A percentile compares a stretch with the other conserved stretches of the same genome.
phyloP scores from a whole-genome alignment of 2,329 filamentous ascomycete genomes.

The Blastomyces silverae region DNA sequence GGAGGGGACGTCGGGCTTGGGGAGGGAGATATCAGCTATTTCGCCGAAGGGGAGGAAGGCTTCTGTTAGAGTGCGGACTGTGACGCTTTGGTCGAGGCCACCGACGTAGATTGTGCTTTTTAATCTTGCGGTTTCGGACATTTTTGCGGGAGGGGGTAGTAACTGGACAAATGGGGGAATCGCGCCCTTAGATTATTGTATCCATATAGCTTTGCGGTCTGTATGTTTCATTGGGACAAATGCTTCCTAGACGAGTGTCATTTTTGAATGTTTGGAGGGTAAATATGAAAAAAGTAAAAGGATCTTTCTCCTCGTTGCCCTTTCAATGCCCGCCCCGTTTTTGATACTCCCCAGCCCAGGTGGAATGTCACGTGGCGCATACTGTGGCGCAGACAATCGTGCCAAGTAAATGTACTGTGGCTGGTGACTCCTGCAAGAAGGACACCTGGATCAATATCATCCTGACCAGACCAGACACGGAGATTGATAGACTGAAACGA shows the following conservation, averaged over 20 bases:
- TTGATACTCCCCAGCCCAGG: background rate
- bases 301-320: background rate
- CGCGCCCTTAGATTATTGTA: background rate
- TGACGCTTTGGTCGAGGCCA: conserved; percentile 74
- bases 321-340: background rate
- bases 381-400: background rate
- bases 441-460: conserved; percentile 10
- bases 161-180: conserved; percentile 6
- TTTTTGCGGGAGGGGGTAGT: conserved; percentile 36
- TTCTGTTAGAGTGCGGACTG: conserved; percentile 67
- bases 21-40: conserved; percentile 82
- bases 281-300: background rate
- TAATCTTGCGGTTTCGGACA: conserved; percentile 75
- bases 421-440: conserved; percentile 5
- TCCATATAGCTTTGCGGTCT: background rate
- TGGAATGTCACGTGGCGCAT: background rate
- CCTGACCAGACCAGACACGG: background rate
- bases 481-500: background rate
- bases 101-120: conserved; percentile 92
- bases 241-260: background rate
- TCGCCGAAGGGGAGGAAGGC: conserved; percentile 97
- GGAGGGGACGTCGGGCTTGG: conserved; percentile 77
- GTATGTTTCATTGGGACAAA: background rate
- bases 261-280: background rate
- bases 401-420: background rate